Evolutionary conservation across 31 red algal genomes (phyloP).

Genomic region (Asparagopsis taxiformis): DNA sequence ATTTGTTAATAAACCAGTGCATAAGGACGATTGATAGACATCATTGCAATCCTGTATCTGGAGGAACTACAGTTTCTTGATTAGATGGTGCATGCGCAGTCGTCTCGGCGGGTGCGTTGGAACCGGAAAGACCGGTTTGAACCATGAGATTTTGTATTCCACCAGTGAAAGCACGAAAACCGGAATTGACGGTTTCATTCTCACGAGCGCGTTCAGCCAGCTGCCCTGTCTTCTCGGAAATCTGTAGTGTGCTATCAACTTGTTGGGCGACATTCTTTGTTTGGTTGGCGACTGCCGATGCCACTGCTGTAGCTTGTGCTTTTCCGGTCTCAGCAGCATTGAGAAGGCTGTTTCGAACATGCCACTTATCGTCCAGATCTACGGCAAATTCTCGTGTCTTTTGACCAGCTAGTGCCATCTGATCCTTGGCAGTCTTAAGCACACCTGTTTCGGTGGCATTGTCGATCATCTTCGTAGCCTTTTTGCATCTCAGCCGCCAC

Average conservation of each 20-base stretch:
- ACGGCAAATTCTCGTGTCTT: constrained; percentile 50
- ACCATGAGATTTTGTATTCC: constrained; percentile 36
- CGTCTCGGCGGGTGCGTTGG: neutral
- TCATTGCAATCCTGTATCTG: neutral
- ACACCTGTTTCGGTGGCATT: constrained; percentile 60
- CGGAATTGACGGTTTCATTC: constrained; percentile 34
- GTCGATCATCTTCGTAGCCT: constrained; percentile 48
- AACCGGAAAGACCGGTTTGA: constrained; percentile 37
- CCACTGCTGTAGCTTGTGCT: constrained; percentile 43
- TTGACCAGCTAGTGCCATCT: constrained; percentile 46
- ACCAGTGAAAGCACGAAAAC: constrained; percentile 44
- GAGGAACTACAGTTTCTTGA: constrained; percentile 1
- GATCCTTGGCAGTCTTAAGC: constrained; percentile 64
- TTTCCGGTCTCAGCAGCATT: constrained; percentile 49
- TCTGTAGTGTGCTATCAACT: constrained; percentile 47
- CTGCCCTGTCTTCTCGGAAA: constrained; percentile 62
- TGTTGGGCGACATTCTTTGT: constrained; percentile 34
- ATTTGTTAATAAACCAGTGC: neutral
- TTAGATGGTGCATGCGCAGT: neutral
- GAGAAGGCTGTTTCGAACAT: constrained; percentile 45
- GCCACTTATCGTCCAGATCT: constrained; percentile 71
- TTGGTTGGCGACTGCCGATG: constrained; percentile 44
- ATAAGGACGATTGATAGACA: neutral
- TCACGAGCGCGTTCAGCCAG: constrained; percentile 53
- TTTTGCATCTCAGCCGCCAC: constrained; percentile 61